A percentile compares a stretch with the other conserved stretches of the same genome.
Evolutionary conservation across 129 eudicot species (phyloP).

Genomic region (Centella asiatica): DNA sequence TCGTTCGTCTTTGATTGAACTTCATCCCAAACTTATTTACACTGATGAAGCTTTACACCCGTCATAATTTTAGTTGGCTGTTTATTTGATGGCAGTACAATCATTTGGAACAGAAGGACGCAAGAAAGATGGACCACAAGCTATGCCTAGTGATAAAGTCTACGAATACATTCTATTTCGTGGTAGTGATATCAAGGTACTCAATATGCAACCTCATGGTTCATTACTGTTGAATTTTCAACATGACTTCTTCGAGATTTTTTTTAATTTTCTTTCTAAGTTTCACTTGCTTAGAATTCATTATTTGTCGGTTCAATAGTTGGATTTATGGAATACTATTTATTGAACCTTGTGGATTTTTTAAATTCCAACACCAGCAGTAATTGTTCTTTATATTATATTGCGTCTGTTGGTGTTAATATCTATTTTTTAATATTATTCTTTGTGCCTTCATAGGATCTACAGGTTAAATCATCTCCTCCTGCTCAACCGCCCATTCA

Average conservation of each 20-base stretch:
- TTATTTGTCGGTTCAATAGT: too few relatives aligned
- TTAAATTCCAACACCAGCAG: too few relatives aligned
- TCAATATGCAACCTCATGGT: neutral
- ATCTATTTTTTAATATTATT: neutral
- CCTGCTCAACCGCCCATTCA: conserved; percentile 66
- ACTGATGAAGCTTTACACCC: neutral
- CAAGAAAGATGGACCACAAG: conserved; percentile 77
- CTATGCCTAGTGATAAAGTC: conserved; percentile 68
- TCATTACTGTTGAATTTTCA: neutral
- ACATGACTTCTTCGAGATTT: neutral
- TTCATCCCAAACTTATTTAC: too few relatives aligned
- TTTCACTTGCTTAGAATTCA: too few relatives aligned
- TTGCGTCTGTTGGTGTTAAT: neutral
- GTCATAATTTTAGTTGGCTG: neutral
- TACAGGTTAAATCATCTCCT: conserved; percentile 75
- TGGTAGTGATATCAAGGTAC: conserved; percentile 93
- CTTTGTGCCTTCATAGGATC: conserved; percentile 45
- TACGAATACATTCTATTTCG: conserved; percentile 83
- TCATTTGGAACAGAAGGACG: conserved; percentile 92
- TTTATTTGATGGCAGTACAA: conserved; percentile 44
- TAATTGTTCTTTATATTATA: neutral
- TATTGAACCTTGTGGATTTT: too few relatives aligned
- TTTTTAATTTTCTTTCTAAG: neutral
- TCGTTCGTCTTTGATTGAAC: too few relatives aligned
- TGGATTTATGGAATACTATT: too few relatives aligned